Percentiles rank a stretch among this genome's conserved stretches.
phyloP scores from a whole-genome alignment of 2,329 filamentous ascomycete genomes.

The Trichoderma gracile region DNA sequence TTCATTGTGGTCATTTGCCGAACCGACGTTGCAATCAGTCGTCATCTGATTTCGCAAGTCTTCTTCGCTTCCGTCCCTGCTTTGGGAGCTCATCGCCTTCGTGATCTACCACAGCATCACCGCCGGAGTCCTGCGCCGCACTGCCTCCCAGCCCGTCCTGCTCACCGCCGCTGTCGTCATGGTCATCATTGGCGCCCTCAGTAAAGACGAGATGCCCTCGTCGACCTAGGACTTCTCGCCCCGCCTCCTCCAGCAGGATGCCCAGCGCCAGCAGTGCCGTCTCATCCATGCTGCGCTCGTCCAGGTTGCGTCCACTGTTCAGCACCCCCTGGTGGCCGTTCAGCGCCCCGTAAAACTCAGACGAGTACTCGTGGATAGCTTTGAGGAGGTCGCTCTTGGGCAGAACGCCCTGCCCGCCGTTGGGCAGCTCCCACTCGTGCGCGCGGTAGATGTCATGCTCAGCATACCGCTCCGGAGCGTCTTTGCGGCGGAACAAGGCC shows the following conservation, averaged over 20 bases:
- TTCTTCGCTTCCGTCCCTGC: constrained; percentile 38
- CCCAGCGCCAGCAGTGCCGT: constrained; percentile 75
- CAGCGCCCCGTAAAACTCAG: constrained; percentile 62
- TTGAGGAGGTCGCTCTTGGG: constrained; percentile 71
- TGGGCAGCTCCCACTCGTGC: constrained; percentile 56
- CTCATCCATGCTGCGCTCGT: constrained; percentile 71
- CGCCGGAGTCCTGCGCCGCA: constrained; percentile 8
- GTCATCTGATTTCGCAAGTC: constrained; percentile 29
- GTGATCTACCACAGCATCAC: constrained; percentile 30
- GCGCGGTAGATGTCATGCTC: constrained; percentile 73
- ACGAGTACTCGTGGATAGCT: constrained; percentile 66
- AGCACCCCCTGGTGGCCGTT: constrained; percentile 30
- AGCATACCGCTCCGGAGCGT: constrained; percentile 66
- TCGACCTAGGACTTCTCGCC: constrained; percentile 60
- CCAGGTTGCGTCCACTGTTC: constrained; percentile 37
- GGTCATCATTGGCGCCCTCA: neutral
- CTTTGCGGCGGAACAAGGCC: constrained; percentile 64
- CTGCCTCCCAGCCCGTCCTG: neutral
- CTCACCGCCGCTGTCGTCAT: constrained; percentile 13
- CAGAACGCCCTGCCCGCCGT: constrained; percentile 50
- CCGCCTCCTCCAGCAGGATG: constrained; percentile 71
- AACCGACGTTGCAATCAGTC: constrained; percentile 8
- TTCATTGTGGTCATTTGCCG: neutral
- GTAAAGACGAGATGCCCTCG: constrained; percentile 72
- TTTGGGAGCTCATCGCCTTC: constrained; percentile 30